phyloP scores from a whole-genome alignment of 2,329 filamentous ascomycete genomes.

The Cyclaneusma minus region DNA sequence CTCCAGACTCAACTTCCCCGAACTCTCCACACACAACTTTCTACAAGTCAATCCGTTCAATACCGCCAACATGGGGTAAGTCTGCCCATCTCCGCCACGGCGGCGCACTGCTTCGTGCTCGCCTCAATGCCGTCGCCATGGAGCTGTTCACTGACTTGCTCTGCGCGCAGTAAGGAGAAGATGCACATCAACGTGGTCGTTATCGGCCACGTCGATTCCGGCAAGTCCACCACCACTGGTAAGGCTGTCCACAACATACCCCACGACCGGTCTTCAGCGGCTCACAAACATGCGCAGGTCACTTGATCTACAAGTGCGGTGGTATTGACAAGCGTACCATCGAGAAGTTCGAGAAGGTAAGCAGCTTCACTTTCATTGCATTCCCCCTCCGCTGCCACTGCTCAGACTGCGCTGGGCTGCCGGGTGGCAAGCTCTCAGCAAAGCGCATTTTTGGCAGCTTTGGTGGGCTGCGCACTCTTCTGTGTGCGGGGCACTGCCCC shows the following conservation, averaged over 20 bases:
- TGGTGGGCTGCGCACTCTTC: too few relatives aligned
- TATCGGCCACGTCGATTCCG: slow-evolving; percentile 98
- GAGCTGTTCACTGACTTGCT: slow-evolving; percentile 11
- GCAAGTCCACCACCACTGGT: slow-evolving; percentile 95
- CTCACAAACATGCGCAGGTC: slow-evolving; percentile 38
- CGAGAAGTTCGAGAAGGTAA: slow-evolving; percentile 99
- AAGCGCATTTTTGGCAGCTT: too few relatives aligned
- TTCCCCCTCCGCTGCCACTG: too few relatives aligned
- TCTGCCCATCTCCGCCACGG: slow-evolving; percentile 7
- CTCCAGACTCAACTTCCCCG: too few relatives aligned
- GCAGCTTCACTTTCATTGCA: slow-evolving; percentile 16
- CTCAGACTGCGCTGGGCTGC: too few relatives aligned
- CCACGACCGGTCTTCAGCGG: slow-evolving; percentile 6
- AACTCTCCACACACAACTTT: slow-evolving; percentile 12
- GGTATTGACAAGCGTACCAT: slow-evolving; percentile 99
- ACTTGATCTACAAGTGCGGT: slow-evolving; percentile 99
- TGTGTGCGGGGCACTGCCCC: too few relatives aligned
- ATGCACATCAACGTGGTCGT: slow-evolving; percentile 95
- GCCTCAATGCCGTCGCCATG: slow-evolving; percentile 2
- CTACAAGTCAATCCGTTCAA: slow-evolving; percentile 11
- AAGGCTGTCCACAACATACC: slow-evolving; percentile 26
- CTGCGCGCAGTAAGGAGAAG: slow-evolving; percentile 70
- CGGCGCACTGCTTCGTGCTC: too few relatives aligned
- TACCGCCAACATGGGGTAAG: slow-evolving; percentile 20
- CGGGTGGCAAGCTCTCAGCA: too few relatives aligned